Conservation (phyloP, 257 asterid genomes). For the Petunia axillaris region DNA sequence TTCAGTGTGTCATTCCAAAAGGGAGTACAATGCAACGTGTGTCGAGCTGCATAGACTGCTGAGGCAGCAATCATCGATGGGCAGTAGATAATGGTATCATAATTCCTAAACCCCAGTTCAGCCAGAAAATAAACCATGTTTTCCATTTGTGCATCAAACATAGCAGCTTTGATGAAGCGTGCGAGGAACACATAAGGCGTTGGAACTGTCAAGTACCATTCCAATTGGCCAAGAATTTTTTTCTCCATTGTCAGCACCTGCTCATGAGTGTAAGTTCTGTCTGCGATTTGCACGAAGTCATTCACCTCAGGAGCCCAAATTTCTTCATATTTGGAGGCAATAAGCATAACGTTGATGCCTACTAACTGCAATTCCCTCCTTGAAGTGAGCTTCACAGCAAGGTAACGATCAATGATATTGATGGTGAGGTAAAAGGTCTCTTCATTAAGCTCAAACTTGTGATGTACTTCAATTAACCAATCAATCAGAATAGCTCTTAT, state of each 20-base stretch:
- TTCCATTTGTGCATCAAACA: conserved; percentile 64
- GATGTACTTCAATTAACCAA: no score
- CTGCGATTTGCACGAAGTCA: no score
- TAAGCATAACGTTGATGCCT: conserved; percentile 54
- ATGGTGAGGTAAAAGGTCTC: no score
- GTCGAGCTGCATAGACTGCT: conserved; percentile 82
- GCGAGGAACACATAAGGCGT: conserved; percentile 79
- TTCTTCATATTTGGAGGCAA: no score
- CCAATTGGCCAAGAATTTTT: conserved; percentile 59
- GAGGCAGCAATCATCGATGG: conserved; percentile 95
- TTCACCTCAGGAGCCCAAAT: no score
- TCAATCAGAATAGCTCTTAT: no score
- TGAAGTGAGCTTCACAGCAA: conserved; percentile 44
- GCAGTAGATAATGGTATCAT: conserved; percentile 54
- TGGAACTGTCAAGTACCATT: conserved; percentile 79
- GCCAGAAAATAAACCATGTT: conserved; percentile 67
- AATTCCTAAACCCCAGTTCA: conserved; percentile 87
- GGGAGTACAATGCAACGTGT: conserved; percentile 54
- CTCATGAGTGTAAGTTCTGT: no score
- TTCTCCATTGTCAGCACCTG: conserved; percentile 59
- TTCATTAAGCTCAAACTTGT: no score
- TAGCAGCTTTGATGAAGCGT: conserved; percentile 78
- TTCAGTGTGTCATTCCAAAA: conserved; percentile 78
- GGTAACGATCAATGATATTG: conserved; percentile 52
- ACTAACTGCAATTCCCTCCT: conserved; percentile 78